Conservation (phyloP, 2,329 filamentous ascomycete species). For the Neopestalotiopsis sp. region DNA sequence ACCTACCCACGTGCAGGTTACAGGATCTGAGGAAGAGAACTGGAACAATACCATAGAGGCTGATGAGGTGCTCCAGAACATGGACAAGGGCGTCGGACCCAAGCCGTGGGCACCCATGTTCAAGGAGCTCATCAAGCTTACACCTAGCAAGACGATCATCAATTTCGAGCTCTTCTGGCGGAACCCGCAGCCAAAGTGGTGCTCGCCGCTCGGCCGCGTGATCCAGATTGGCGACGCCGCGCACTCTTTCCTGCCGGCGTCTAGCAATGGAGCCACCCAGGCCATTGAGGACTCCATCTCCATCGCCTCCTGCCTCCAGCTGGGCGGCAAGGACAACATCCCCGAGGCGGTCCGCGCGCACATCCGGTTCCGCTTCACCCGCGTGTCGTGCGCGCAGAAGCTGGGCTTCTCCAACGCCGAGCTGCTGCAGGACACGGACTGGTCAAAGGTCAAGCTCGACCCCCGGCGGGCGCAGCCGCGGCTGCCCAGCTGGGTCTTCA, state of each 20-base stretch:
- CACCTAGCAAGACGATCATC: conserved; percentile 37
- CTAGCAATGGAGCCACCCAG: conserved; percentile 46
- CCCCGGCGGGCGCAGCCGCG: conserved; percentile 40
- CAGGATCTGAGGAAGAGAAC: conserved; percentile 41
- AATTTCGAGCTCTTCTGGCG: conserved; percentile 48
- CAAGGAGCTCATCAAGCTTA: conserved; percentile 40
- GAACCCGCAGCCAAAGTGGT: conserved; percentile 43
- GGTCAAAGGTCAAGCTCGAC: conserved; percentile 36
- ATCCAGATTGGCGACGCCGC: conserved; percentile 46
- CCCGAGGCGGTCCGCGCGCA: conserved; percentile 39
- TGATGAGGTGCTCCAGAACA: conserved; percentile 41
- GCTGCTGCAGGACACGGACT: conserved; percentile 41
- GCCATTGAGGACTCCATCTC: conserved; percentile 47
- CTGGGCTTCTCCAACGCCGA: conserved; percentile 43
- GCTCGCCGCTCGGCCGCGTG: conserved; percentile 38
- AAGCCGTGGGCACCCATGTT: conserved; percentile 37
- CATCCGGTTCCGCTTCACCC: conserved; percentile 41
- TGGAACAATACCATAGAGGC: conserved; percentile 41
- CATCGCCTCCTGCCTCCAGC: conserved; percentile 41
- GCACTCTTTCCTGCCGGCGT: conserved; percentile 46
- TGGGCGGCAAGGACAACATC: conserved; percentile 37
- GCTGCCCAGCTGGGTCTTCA: conserved; percentile 42
- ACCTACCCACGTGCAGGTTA: conserved; percentile 20
- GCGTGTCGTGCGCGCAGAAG: conserved; percentile 42
- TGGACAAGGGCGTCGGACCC: conserved; percentile 38